These are phyloP conservation scores for Macrolepiota dolichaula DNA, from an alignment of 768 basidiomycete genomes.

Conservation along the genomic window DNA sequence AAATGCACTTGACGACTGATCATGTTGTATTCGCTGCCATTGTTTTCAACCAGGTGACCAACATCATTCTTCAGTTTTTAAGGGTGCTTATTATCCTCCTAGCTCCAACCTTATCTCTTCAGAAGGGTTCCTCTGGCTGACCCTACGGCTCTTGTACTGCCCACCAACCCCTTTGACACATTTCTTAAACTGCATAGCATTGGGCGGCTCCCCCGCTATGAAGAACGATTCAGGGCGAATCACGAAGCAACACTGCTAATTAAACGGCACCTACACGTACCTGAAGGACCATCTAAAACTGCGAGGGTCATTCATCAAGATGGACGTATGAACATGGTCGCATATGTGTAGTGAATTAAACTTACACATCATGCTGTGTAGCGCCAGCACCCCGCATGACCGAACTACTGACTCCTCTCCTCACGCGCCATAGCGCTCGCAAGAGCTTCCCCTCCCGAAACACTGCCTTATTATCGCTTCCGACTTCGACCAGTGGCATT, in stretches of 20 bases:
- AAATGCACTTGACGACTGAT: conserved; percentile 8
- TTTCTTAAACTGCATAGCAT: conserved; percentile 4
- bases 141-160: conserved; percentile 3
- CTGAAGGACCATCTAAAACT: conserved; percentile 26
- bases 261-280: conserved; percentile 15
- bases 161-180: conserved; percentile 7
- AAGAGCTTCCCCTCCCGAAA: conserved; percentile 40
- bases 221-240: conserved; percentile 1
- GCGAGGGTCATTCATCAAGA: conserved; percentile 34
- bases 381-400: conserved; percentile 4
- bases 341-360: not conserved
- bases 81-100: not conserved
- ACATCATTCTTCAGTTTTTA: not conserved
- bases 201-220: conserved; percentile 2
- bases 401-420: conserved; percentile 39
- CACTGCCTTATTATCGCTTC: conserved; percentile 6
- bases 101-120: conserved; percentile 5
- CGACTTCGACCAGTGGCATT: not conserved
- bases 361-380: not conserved
- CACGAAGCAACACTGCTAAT: conserved; percentile 1
- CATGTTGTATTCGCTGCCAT: conserved; percentile 4
- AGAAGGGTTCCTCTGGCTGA: conserved; percentile 4
- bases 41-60: not conserved
- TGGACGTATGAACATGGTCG: conserved; percentile 24
- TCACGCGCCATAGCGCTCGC: conserved; percentile 43